Evolutionary conservation across 1,284 basidiomycete genomes (phyloP).

Genomic region (Cryptococcus sp.): DNA sequence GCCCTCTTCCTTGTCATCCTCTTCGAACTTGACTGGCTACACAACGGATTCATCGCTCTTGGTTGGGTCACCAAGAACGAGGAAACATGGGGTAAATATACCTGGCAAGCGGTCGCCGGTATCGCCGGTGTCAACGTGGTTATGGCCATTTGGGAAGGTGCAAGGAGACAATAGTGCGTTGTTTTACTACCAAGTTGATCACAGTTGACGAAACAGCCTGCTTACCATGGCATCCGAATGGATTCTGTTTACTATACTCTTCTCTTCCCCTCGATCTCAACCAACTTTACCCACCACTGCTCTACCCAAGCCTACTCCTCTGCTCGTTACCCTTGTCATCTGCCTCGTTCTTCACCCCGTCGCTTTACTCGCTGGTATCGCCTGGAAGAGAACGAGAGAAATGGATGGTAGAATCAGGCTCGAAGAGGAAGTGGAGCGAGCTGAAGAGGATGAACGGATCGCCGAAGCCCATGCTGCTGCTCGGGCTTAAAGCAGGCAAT

Average conservation of each 20-base stretch:
- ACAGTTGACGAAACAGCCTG: constrained; percentile 17
- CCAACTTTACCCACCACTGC: constrained; percentile 31
- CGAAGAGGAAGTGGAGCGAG: constrained; percentile 45
- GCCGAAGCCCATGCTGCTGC: constrained; percentile 8
- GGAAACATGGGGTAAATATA: constrained; percentile 28
- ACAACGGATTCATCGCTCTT: constrained; percentile 51
- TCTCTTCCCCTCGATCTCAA: constrained; percentile 33
- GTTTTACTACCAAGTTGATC: not conserved
- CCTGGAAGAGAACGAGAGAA: constrained; percentile 33
- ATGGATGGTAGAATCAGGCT: constrained; percentile 45
- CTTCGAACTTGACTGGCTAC: constrained; percentile 49
- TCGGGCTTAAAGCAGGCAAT: not conserved
- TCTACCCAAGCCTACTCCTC: constrained; percentile 37
- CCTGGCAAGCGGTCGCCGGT: constrained; percentile 38
- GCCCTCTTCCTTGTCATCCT: constrained; percentile 51
- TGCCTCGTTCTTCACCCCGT: constrained; percentile 45
- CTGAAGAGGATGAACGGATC: constrained; percentile 24
- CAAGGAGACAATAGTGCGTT: constrained; percentile 35
- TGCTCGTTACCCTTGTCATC: constrained; percentile 39
- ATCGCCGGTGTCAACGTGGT: constrained; percentile 38
- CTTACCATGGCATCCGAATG: constrained; percentile 40
- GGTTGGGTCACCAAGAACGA: constrained; percentile 46
- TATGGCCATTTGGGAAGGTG: constrained; percentile 35
- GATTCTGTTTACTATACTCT: constrained; percentile 42
- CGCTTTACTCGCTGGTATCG: constrained; percentile 33